Evolutionary conservation across 306 rosid genomes (phyloP).

Genomic region (Alnus rubra): DNA sequence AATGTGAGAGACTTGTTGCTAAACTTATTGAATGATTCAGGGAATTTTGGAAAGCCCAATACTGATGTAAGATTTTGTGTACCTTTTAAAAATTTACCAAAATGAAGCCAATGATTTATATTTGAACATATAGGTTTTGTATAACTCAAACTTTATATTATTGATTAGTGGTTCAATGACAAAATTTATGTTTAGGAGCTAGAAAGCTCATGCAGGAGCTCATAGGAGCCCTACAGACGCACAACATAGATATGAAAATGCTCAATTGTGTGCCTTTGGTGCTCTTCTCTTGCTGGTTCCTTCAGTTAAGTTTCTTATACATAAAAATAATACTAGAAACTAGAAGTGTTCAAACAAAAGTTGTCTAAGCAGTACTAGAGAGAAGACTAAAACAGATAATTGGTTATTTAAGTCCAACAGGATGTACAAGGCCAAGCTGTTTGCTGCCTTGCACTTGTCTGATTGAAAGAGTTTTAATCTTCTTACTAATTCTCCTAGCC

Average conservation of each 20-base stretch:
- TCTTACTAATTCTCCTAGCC: too few species aligned
- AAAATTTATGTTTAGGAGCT: not conserved
- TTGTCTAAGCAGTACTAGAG: not conserved
- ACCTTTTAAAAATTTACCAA: not conserved
- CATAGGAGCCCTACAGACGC: not conserved
- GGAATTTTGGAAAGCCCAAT: not conserved
- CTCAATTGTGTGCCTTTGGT: not conserved
- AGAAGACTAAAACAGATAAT: not conserved
- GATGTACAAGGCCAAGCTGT: not conserved
- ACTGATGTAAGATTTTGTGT: not conserved
- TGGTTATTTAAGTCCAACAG: not conserved
- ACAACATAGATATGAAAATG: not conserved
- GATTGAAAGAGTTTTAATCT: too few species aligned
- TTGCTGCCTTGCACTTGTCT: not conserved
- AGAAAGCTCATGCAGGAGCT: not conserved
- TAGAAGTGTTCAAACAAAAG: not conserved
- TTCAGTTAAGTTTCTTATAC: not conserved
- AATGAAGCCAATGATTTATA: not conserved
- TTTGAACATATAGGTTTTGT: too few species aligned
- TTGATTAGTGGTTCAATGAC: not conserved
- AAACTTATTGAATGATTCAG: not conserved
- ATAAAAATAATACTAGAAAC: not conserved
- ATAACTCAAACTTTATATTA: not conserved
- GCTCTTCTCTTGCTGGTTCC: not conserved
- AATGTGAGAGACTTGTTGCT: not conserved